Percentiles rank a stretch among this genome's conserved stretches.
These are phyloP conservation scores for Auricularia cornea DNA, from an alignment of 768 basidiomycete genomes.

Conservation along the genomic window DNA sequence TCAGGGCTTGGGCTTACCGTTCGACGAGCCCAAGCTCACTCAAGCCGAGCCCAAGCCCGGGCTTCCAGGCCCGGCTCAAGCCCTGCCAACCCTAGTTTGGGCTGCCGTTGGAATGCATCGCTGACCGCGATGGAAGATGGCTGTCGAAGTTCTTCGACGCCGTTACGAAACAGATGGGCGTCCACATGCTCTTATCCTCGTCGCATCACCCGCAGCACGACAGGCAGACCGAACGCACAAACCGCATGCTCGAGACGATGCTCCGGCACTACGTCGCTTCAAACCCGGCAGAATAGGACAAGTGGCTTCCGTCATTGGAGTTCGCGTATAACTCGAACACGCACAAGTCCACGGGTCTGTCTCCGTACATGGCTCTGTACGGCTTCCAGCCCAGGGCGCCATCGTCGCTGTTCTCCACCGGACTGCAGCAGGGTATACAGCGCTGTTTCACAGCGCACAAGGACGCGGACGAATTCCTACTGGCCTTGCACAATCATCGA, in stretches of 20 bases:
- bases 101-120: neutral
- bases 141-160: neutral
- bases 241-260: conserved; percentile 14
- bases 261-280: conserved; percentile 4
- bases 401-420: neutral
- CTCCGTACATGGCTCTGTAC: conserved; percentile 31
- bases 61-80: no score
- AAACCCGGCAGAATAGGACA: conserved; percentile 37
- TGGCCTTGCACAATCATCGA: neutral
- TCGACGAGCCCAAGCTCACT: no score
- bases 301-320: conserved; percentile 31
- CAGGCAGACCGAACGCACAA: conserved; percentile 29
- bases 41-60: no score
- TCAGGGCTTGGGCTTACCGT: no score
- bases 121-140: neutral
- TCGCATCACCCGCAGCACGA: conserved; percentile 39
- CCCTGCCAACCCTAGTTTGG: neutral
- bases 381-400: conserved; percentile 20
- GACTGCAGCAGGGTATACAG: neutral
- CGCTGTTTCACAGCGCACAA: neutral
- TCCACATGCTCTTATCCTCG: neutral
- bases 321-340: conserved; percentile 33
- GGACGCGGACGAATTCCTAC: neutral
- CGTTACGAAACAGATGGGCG: neutral
- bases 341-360: conserved; percentile 25